A percentile compares a stretch with the other conserved stretches of the same genome.
Evolutionary conservation across 371 early-diverging fungal species (phyloP).

Genomic region (Rhizomucor miehei): DNA sequence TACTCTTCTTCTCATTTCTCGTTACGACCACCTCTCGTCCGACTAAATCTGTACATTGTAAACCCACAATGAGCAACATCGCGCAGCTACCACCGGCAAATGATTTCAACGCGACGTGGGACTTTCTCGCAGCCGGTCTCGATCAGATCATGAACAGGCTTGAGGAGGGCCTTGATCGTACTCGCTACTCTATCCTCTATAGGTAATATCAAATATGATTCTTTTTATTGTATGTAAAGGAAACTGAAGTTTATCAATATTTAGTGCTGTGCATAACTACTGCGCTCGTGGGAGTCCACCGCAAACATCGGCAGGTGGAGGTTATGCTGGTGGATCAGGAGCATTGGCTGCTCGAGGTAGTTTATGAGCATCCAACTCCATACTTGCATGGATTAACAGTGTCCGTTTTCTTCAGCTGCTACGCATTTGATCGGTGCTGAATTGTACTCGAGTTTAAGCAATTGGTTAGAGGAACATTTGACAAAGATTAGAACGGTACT

Average conservation of each 20-base stretch:
- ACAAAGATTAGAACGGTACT: slow-evolving; percentile 38
- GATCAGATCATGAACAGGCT: slow-evolving; percentile 78
- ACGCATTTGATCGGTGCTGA: slow-evolving; percentile 86
- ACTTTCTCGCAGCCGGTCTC: slow-evolving; percentile 71
- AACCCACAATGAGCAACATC: slow-evolving; percentile 1
- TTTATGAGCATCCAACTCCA: slow-evolving; percentile 22
- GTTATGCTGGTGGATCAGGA: slow-evolving; percentile 5
- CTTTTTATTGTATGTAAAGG: too few relatives aligned
- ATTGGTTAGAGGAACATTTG: slow-evolving; percentile 74
- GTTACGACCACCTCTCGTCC: too few relatives aligned
- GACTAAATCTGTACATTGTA: too few relatives aligned
- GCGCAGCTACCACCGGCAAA: slow-evolving; percentile 37
- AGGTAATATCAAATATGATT: slow-evolving; percentile 52
- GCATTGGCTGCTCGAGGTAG: slow-evolving; percentile 14
- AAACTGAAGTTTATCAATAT: background rate
- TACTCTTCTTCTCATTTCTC: too few relatives aligned
- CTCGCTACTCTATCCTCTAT: slow-evolving; percentile 83
- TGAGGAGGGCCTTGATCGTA: slow-evolving; percentile 71
- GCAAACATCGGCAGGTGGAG: slow-evolving; percentile 8
- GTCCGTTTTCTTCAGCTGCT: slow-evolving; percentile 30
- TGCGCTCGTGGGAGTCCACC: slow-evolving; percentile 58
- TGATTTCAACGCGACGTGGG: slow-evolving; percentile 75
- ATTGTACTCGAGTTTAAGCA: slow-evolving; percentile 73
- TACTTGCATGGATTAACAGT: background rate
- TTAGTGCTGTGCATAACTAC: slow-evolving; percentile 81